Evolutionary conservation across 352 stramenopile genomes (phyloP).

Genomic region (Pythium sp.): DNA sequence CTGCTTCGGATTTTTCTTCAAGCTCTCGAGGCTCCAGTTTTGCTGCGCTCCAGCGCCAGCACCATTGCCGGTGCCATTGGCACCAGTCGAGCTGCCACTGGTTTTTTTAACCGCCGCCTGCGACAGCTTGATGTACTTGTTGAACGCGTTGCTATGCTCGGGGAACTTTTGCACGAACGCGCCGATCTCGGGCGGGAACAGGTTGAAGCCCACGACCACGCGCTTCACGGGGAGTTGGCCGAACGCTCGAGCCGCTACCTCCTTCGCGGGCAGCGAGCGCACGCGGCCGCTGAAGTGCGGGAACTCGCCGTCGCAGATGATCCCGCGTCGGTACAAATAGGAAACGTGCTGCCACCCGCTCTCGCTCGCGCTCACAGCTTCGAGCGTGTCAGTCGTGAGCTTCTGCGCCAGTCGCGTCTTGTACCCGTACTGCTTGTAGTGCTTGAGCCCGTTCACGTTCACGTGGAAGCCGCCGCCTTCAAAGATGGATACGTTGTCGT

Average conservation of each 20-base stretch:
- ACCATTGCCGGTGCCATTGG: conserved; percentile 5
- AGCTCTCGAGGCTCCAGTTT: conserved; percentile 48
- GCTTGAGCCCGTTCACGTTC: conserved; percentile 40
- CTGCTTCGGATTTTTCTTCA: conserved; percentile 60
- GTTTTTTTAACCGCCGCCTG: conserved; percentile 54
- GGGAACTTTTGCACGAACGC: conserved; percentile 56
- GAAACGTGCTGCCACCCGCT: conserved; percentile 38
- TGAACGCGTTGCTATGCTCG: conserved; percentile 68
- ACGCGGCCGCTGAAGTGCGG: conserved; percentile 68
- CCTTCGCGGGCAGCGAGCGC: conserved; percentile 29
- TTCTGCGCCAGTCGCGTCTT: conserved; percentile 49
- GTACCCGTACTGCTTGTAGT: conserved; percentile 67
- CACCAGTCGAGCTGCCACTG: conserved; percentile 15
- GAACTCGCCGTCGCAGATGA: conserved; percentile 68
- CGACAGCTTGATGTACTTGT: conserved; percentile 71
- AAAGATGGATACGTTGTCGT: conserved; percentile 20
- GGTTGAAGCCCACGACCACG: conserved; percentile 75
- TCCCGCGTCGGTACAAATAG: conserved; percentile 58
- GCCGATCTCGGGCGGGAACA: conserved; percentile 68
- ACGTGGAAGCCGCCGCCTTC: conserved; percentile 64
- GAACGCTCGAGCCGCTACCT: neutral
- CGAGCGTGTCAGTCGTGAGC: conserved; percentile 48
- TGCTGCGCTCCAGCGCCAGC: conserved; percentile 6
- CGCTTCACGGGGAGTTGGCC: conserved; percentile 34
- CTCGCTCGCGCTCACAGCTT: conserved; percentile 27